Conservation (phyloP, 352 stramenopile genomes). For the Pilasporangium apinafurcum region DNA sequence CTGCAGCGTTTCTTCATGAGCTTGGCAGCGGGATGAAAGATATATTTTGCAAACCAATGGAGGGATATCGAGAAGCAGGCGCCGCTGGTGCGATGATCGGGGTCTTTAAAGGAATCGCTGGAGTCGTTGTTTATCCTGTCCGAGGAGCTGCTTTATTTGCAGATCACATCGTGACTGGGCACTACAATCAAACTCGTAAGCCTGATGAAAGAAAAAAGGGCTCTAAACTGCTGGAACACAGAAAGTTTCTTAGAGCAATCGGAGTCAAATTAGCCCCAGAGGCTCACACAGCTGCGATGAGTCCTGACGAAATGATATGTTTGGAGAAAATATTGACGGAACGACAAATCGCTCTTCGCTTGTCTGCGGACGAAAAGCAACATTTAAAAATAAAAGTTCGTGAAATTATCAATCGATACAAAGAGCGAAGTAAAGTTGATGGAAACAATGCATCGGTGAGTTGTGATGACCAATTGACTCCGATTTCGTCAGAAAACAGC, state of each 20-base stretch:
- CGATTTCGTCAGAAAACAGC: slow-evolving; percentile 11
- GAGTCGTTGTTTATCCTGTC: slow-evolving; percentile 46
- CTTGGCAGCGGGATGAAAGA: slow-evolving; percentile 57
- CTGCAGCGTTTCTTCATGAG: slow-evolving; percentile 56
- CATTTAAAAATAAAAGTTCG: slow-evolving; percentile 30
- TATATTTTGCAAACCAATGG: slow-evolving; percentile 46
- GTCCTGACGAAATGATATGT: slow-evolving; percentile 28
- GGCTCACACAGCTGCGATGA: slow-evolving; percentile 47
- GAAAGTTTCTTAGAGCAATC: slow-evolving; percentile 27
- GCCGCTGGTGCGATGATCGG: slow-evolving; percentile 54
- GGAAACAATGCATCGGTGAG: slow-evolving; percentile 17
- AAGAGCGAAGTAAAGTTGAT: slow-evolving; percentile 21
- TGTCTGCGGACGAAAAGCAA: slow-evolving; percentile 28
- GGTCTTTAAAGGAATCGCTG: slow-evolving; percentile 42
- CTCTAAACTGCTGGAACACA: slow-evolving; percentile 38
- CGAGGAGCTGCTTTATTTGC: slow-evolving; percentile 54
- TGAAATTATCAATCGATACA: slow-evolving; percentile 30
- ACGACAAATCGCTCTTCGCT: slow-evolving; percentile 31
- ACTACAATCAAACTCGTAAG: slow-evolving; percentile 43
- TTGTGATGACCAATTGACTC: slow-evolving; percentile 15
- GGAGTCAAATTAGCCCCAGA: slow-evolving; percentile 29
- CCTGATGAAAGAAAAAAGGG: slow-evolving; percentile 39
- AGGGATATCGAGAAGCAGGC: slow-evolving; percentile 55
- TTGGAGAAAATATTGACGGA: slow-evolving; percentile 15
- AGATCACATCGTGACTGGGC: slow-evolving; percentile 56